Percentiles rank a stretch among this genome's conserved stretches.
Evolutionary conservation across 768 basidiomycete genomes (phyloP).

Genomic region (Cystobasidium ongulense): DNA sequence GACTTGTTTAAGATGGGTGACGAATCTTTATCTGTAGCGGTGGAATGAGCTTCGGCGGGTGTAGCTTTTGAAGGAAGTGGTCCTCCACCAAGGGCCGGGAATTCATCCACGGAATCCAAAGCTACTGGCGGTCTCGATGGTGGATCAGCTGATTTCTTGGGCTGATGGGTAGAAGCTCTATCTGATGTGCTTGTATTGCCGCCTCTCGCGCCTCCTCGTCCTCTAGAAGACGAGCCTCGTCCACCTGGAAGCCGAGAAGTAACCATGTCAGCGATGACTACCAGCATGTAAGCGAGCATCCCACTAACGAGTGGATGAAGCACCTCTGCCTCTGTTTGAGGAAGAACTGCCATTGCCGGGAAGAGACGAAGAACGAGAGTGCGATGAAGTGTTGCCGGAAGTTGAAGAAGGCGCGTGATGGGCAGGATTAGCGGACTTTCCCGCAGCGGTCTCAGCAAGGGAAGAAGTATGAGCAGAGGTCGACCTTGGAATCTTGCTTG

Average conservation of each 20-base stretch:
- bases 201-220: neutral
- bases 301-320: neutral
- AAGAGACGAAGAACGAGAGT: neutral
- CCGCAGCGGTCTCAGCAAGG: neutral
- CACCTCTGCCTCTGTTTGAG: neutral
- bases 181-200: neutral
- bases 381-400: neutral
- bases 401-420: neutral
- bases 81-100: conserved; percentile 21
- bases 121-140: conserved; percentile 1
- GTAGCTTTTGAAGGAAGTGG: neutral
- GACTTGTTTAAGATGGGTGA: neutral
- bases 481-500: neutral
- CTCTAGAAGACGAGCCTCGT: neutral
- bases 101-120: conserved; percentile 19
- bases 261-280: neutral
- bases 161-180: neutral
- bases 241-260: neutral
- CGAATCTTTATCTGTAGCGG: neutral
- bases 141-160: neutral
- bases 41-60: neutral
- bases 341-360: neutral
- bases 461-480: neutral
- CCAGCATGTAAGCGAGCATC: neutral
- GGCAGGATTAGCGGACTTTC: neutral